These are phyloP conservation scores for Aegilops speltoides DNA, from an alignment of 176 grass and related monocot species.

Conservation along the genomic window DNA sequence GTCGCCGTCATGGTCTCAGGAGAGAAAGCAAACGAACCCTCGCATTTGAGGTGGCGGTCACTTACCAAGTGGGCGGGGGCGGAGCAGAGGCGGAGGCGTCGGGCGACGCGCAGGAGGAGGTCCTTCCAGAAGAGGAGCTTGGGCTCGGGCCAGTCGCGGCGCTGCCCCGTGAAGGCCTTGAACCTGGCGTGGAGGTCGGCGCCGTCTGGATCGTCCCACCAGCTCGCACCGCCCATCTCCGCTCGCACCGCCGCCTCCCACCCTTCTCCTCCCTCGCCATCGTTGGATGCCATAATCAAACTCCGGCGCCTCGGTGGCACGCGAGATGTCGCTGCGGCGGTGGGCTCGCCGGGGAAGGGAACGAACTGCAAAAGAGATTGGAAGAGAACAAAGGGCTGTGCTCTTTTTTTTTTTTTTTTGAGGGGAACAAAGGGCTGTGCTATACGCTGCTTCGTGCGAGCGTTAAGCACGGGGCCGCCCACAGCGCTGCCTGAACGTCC, in stretches of 20 bases:
- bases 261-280: not conserved
- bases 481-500: too few relatives aligned
- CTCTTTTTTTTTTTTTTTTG: too few relatives aligned
- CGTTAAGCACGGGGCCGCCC: too few relatives aligned
- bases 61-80: conserved; percentile 42
- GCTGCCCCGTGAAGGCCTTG: conserved; percentile 81
- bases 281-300: not conserved
- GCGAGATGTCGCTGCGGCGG: not conserved
- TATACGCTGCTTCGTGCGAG: not conserved
- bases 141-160: conserved; percentile 54
- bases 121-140: conserved; percentile 69
- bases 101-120: conserved; percentile 54
- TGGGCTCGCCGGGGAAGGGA: not conserved
- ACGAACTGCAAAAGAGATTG: not conserved
- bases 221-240: conserved; percentile 35
- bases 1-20: not conserved
- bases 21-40: not conserved
- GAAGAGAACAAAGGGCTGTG: not conserved
- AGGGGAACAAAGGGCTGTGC: not conserved
- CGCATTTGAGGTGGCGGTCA: not conserved
- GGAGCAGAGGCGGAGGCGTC: conserved; percentile 47
- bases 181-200: conserved; percentile 51
- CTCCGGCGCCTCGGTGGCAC: not conserved
- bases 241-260: conserved; percentile 53
- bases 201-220: conserved; percentile 62